These are phyloP conservation scores for Ceratobasidium sp. DNA, from an alignment of 1,284 basidiomycete genomes.

Conservation along the genomic window DNA sequence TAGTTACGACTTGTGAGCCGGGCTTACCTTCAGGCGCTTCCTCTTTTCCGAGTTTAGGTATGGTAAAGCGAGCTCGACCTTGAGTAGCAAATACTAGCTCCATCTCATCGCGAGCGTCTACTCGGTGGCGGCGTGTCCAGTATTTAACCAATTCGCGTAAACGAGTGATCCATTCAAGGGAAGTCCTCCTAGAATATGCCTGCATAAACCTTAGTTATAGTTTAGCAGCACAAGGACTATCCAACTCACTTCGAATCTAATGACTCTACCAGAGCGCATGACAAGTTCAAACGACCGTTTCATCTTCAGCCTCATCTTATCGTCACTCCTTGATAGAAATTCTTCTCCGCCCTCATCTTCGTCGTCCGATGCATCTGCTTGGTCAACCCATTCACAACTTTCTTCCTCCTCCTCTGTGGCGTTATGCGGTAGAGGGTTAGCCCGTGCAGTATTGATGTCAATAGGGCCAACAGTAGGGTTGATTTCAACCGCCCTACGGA, in stretches of 20 bases:
- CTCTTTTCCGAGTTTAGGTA: constrained; percentile 52
- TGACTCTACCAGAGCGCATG: constrained; percentile 68
- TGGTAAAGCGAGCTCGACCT: constrained; percentile 56
- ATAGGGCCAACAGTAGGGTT: constrained; percentile 47
- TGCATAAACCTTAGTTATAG: constrained; percentile 45
- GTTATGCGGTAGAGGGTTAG: constrained; percentile 17
- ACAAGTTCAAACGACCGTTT: constrained; percentile 79
- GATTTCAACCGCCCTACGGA: constrained; percentile 68
- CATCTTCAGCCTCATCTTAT: constrained; percentile 60
- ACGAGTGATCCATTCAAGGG: constrained; percentile 79
- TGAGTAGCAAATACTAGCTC: constrained; percentile 64
- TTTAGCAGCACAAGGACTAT: constrained; percentile 58
- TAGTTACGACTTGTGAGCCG: no score
- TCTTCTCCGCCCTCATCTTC: constrained; percentile 74
- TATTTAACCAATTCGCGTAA: constrained; percentile 72
- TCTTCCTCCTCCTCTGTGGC: constrained; percentile 46
- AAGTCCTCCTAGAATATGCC: constrained; percentile 55
- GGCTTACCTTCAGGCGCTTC: constrained; percentile 29
- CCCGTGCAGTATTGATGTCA: constrained; percentile 7
- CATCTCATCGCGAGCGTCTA: constrained; percentile 80
- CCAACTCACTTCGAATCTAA: constrained; percentile 73
- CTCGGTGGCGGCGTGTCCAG: constrained; percentile 75
- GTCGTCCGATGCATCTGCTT: constrained; percentile 61
- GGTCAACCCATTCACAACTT: constrained; percentile 52
- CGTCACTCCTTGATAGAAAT: constrained; percentile 56